Base-by-base conservation (phyloP, 371 early-diverging fungal species). In the Mortierella sp. region DNA sequence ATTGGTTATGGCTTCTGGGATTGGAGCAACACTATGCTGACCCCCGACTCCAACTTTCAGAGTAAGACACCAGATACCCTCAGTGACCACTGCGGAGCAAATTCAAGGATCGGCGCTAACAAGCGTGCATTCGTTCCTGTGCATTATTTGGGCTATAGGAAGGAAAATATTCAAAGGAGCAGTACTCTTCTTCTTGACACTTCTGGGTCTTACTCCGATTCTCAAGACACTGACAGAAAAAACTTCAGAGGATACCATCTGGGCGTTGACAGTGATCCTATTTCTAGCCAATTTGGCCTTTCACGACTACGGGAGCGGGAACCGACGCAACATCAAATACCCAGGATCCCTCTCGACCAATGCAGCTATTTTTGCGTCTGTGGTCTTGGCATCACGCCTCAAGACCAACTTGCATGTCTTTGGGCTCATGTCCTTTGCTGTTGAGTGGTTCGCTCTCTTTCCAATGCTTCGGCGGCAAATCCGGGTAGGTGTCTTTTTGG, bases 361-460 rank as follows among this genome's bases (percentile, higher is more conserved):
- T 88, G 97, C 98, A 0, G 98, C 97, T 24, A 96, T 99, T 24
- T 97, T 98, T 84, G 98, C 97, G 0, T 96, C 97, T 11, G 98
- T 98, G 0, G 89, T 99, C 18, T 88, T 99, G n/a, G 97, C 99
- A 0, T 98, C 98, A 3, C 91, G 97, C 70, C 88, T 98, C 38
- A 80, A 91, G 58, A 94, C 95, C 56, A 96, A 96, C 80, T 75
- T 93, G n/a, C 92, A 96, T 87, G 98, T 99, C 10, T 97, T 97
- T 92, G 94, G 96, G 5, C 91, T 99, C 70, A 84, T 99, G 88
- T 90, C 95, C 0, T 93, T 98, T 91, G 95, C 99, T 6, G 95
- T 98, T 5, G 92, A 94, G 75, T 94, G 96, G 94, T 99, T 98
- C 90, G 98, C 96, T 0, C 88, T 98, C 32, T 96, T 98, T 76